Evolutionary conservation across 192 early-diverging fungal species (phyloP).

Genomic region (Entomortierella lignicola): DNA sequence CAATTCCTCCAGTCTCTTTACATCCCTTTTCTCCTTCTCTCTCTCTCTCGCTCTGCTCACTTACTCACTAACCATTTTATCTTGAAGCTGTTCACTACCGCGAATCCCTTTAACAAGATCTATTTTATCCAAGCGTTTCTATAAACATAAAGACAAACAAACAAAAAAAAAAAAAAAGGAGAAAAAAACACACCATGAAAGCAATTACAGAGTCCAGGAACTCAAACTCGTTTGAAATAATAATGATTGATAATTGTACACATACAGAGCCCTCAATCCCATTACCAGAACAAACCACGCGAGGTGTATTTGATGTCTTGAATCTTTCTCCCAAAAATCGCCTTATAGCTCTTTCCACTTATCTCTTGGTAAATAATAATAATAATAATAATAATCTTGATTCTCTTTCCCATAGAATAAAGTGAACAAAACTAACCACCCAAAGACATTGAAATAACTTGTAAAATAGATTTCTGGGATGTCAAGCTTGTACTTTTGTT

Average conservation of each 20-base stretch:
- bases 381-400: background rate
- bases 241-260: conserved; percentile 21
- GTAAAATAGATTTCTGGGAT: conserved; percentile 20
- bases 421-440: no score
- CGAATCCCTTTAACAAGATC: no score
- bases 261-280: background rate
- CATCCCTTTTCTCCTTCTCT: no score
- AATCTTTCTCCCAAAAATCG: conserved; percentile 17
- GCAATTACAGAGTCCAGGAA: conserved; percentile 12
- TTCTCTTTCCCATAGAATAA: no score
- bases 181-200: conserved; percentile 1
- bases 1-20: no score
- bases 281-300: background rate
- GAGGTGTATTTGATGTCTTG: background rate
- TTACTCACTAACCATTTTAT: no score
- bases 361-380: conserved; percentile 33
- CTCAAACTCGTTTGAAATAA: conserved; percentile 34
- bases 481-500: conserved; percentile 42
- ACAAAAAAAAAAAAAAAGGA: background rate
- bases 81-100: no score
- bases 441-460: no score
- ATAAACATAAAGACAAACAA: no score
- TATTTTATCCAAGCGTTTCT: no score
- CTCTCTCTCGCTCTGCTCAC: no score
- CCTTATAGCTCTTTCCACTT: conserved; percentile 16